Evolutionary conservation across 2,329 filamentous ascomycete genomes (phyloP).

Genomic region (Verticillium dahliae): DNA sequence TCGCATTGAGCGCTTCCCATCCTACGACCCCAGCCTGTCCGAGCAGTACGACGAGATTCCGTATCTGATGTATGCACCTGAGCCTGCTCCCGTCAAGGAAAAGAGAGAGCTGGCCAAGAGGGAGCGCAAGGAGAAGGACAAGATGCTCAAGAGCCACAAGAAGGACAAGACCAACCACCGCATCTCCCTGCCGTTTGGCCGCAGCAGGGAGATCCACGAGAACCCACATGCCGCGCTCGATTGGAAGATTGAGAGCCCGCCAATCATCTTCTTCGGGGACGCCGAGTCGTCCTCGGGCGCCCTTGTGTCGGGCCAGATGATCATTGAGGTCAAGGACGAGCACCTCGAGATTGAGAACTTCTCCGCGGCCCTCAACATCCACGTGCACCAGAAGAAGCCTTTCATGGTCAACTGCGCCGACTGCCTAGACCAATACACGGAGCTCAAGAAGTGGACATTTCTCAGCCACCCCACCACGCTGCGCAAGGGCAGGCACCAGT

Average conservation of each 20-base stretch:
- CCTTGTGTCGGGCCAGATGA: slow-evolving; percentile 76
- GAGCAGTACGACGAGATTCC: slow-evolving; percentile 12
- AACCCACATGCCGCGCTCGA: slow-evolving; percentile 36
- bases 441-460: slow-evolving; percentile 76
- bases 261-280: slow-evolving; percentile 74
- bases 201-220: slow-evolving; percentile 28
- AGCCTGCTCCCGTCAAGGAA: slow-evolving; percentile 6
- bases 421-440: slow-evolving; percentile 65
- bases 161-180: slow-evolving; percentile 19
- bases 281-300: slow-evolving; percentile 73
- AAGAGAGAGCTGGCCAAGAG: not conserved
- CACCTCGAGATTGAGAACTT: slow-evolving; percentile 56
- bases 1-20: not conserved
- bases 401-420: slow-evolving; percentile 72
- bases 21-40: slow-evolving; percentile 2
- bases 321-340: slow-evolving; percentile 64
- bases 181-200: slow-evolving; percentile 31
- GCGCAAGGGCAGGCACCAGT: slow-evolving; percentile 58
- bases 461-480: slow-evolving; percentile 42
- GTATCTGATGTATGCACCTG: slow-evolving; percentile 10
- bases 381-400: slow-evolving; percentile 72
- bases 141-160: slow-evolving; percentile 26
- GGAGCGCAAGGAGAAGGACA: slow-evolving; percentile 1
- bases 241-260: slow-evolving; percentile 75
- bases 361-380: slow-evolving; percentile 63